A percentile compares a stretch with the other conserved stretches of the same genome.
These are phyloP conservation scores for Pythium aristosporum DNA, from an alignment of 352 stramenopile genomes.

Conservation along the genomic window DNA sequence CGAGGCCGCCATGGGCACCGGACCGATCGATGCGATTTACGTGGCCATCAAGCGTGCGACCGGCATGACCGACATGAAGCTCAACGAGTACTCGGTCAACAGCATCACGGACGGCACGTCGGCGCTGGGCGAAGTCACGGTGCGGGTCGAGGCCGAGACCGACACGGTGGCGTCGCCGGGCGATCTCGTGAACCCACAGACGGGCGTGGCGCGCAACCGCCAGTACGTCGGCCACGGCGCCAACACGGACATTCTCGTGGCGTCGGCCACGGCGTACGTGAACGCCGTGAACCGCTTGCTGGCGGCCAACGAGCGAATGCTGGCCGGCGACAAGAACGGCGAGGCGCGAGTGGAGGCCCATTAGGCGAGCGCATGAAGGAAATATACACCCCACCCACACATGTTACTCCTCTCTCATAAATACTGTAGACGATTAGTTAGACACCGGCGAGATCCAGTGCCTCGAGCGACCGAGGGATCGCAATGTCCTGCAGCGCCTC, in stretches of 20 bases:
- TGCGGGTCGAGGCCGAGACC: slow-evolving; percentile 69
- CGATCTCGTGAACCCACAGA: slow-evolving; percentile 87
- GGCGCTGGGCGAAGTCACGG: slow-evolving; percentile 84
- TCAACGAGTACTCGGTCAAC: slow-evolving; percentile 88
- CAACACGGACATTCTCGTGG: slow-evolving; percentile 90
- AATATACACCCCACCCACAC: background rate
- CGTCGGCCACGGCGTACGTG: slow-evolving; percentile 85
- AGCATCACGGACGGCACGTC: slow-evolving; percentile 87
- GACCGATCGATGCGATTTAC: slow-evolving; percentile 88
- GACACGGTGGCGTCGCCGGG: slow-evolving; percentile 33
- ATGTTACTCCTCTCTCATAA: background rate
- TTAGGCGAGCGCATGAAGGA: slow-evolving; percentile 4
- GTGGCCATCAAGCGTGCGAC: slow-evolving; percentile 85
- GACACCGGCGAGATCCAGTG: slow-evolving; percentile 72
- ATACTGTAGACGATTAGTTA: slow-evolving; percentile 19
- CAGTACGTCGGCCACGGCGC: slow-evolving; percentile 89
- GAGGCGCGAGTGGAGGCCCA: slow-evolving; percentile 16
- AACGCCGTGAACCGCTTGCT: slow-evolving; percentile 87
- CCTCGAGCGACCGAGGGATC: slow-evolving; percentile 75
- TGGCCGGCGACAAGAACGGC: slow-evolving; percentile 10
- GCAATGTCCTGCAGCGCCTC: slow-evolving; percentile 65
- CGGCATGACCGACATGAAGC: slow-evolving; percentile 72
- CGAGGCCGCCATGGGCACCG: slow-evolving; percentile 86
- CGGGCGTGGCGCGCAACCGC: slow-evolving; percentile 67
- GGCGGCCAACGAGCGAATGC: slow-evolving; percentile 56